These are phyloP conservation scores for Ganoderma meredithae DNA, from an alignment of 1,284 basidiomycete genomes.

Conservation along the genomic window DNA sequence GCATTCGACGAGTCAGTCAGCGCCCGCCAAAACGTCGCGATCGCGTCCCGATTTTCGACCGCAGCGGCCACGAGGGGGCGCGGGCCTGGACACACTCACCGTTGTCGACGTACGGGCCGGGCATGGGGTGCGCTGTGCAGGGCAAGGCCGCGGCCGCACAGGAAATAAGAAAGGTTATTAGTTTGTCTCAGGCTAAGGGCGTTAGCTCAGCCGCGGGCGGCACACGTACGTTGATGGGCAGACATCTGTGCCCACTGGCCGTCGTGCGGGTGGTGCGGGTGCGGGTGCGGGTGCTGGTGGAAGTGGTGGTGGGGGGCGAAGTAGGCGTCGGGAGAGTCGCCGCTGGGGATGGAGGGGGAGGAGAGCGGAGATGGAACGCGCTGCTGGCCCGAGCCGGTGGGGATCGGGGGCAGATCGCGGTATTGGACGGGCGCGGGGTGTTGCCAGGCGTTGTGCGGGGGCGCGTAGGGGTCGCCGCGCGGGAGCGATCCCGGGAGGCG, in stretches of 20 bases:
- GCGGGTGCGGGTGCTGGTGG: slow-evolving; percentile 5
- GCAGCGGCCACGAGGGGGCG: not conserved
- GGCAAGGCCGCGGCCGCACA: not conserved
- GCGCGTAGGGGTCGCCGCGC: slow-evolving; percentile 20
- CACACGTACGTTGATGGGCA: slow-evolving; percentile 22
- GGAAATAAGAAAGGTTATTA: slow-evolving; percentile 11
- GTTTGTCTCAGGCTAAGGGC: slow-evolving; percentile 9
- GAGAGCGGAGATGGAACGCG: slow-evolving; percentile 33
- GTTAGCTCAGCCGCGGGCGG: not conserved
- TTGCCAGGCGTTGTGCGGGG: slow-evolving; percentile 23
- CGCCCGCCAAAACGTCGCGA: not conserved
- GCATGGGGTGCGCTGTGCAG: slow-evolving; percentile 22
- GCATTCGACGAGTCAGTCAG: not conserved
- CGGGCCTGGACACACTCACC: slow-evolving; percentile 24
- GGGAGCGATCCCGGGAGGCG: slow-evolving; percentile 24
- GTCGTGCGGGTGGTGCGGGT: slow-evolving; percentile 13
- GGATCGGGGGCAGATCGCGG: slow-evolving; percentile 24
- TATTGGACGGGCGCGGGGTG: slow-evolving; percentile 21
- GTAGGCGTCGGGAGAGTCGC: slow-evolving; percentile 30
- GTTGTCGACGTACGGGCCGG: slow-evolving; percentile 26
- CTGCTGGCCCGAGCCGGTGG: slow-evolving; percentile 17
- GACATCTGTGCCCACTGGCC: slow-evolving; percentile 26
- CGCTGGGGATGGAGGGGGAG: slow-evolving; percentile 24
- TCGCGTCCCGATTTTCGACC: not conserved
- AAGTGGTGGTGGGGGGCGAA: slow-evolving; percentile 21